Base-by-base conservation (phyloP, 768 basidiomycete genomes). In the Pholiota conissans region DNA sequence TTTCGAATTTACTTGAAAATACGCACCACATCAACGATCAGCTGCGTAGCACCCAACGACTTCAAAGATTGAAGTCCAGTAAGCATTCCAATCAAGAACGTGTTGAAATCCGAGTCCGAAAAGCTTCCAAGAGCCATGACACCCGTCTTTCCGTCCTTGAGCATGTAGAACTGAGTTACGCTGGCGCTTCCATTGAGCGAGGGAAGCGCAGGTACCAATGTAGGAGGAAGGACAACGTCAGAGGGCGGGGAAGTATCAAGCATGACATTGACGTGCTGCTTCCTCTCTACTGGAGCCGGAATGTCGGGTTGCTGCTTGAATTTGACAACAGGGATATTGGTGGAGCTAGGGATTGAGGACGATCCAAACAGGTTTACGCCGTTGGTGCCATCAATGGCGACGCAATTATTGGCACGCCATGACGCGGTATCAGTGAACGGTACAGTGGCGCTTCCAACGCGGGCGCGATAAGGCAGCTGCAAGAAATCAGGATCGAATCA, bases 51-150 rank as follows among this genome's bases (percentile, higher is more conserved):
- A 28, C 85, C 84, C 52, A 71, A 60, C 5, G 71, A 67, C 63
- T 78, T 84, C 64, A 87, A 64, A n/a, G 75, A 75, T 28, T 75
- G 63, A 60, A 85, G 65, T 9, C 84, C 84, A 5, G 73, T 66
- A 34, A 85, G 61, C 52, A 86, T 63, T 26, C 77, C 74, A 24
- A 69, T 61, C 52, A 79, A 65, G 59, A 85, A 79, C 3, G 61
- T 62, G 46, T 71, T 66, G 59, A 79, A 81, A 60, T 73, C 67
- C 6, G 58, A 56, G 20, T 79, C 82, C 1, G 79, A 78, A 66
- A 86, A 86, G 67, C 83, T 84, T 18, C 84, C 84, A 11, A 86
- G 76, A 10, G 82, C 81, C 55, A 85, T 69, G 14, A 85, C 80
- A 35, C 84, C 84, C 1, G 84, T 86, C 59, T 75, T 79, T 6